These are phyloP conservation scores for Aspergillus novoparasiticus DNA, from an alignment of 2,329 filamentous ascomycete species.

Conservation along the genomic window DNA sequence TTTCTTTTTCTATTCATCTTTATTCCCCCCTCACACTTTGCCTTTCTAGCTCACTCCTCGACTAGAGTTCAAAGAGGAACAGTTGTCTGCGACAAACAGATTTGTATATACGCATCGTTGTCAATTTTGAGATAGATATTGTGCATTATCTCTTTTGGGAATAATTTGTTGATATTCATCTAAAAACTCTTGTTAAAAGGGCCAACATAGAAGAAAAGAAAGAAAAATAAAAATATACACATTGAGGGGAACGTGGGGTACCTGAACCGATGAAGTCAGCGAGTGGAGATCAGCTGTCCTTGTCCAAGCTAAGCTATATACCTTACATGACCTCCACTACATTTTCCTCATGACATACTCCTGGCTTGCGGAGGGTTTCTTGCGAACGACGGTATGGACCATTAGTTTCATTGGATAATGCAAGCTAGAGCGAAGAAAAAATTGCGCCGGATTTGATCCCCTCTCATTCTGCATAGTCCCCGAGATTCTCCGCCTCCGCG, in stretches of 20 bases:
- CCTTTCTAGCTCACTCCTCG: constrained; percentile 9
- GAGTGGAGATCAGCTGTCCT: constrained; percentile 4
- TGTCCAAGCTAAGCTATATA: neutral
- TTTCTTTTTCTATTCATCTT: constrained; percentile 10
- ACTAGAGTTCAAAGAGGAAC: constrained; percentile 17
- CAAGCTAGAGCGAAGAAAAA: neutral
- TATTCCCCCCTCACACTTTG: constrained; percentile 11
- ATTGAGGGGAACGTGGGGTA: neutral
- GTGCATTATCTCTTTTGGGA: constrained; percentile 4
- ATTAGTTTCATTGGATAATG: neutral
- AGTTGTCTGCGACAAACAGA: constrained; percentile 20
- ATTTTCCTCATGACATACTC: neutral
- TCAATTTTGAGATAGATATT: constrained; percentile 26
- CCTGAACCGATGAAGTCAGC: neutral
- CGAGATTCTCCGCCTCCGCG: constrained; percentile 6
- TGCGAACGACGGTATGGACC: neutral
- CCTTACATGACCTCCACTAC: neutral
- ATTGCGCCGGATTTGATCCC: neutral
- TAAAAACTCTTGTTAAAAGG: neutral
- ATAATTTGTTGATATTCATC: neutral
- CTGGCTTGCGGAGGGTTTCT: neutral
- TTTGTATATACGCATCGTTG: constrained; percentile 29
- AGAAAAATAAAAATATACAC: neutral
- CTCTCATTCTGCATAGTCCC: neutral
- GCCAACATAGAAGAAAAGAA: neutral